phyloP scores from a whole-genome alignment of 176 grass and related monocot genomes.

The Tillandsia leiboldiana region DNA sequence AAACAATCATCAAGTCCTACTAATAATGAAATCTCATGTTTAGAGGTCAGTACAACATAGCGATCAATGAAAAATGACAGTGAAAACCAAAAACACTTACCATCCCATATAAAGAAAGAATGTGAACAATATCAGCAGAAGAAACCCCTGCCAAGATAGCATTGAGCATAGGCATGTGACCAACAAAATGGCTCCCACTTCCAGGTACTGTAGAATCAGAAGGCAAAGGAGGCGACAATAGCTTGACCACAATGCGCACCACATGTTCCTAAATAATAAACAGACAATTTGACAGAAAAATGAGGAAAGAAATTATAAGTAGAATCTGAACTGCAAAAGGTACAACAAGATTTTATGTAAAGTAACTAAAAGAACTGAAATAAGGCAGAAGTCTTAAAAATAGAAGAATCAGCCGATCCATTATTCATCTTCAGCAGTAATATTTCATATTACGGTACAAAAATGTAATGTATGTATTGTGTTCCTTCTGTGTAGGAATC shows the following conservation, averaged over 20 bases:
- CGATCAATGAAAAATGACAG: no score
- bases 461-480: no score
- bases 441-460: no score
- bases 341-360: not conserved
- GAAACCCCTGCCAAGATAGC: slow-evolving; percentile 69
- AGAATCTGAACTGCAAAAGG: not conserved
- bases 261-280: slow-evolving; percentile 73
- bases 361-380: not conserved
- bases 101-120: slow-evolving; percentile 92
- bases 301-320: not conserved
- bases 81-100: slow-evolving; percentile 26
- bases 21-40: no score
- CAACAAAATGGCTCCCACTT: slow-evolving; percentile 52
- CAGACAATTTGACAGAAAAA: slow-evolving; percentile 16
- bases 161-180: slow-evolving; percentile 67
- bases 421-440: no score
- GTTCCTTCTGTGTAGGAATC: not conserved
- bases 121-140: slow-evolving; percentile 67
- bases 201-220: slow-evolving; percentile 61
- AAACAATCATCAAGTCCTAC: no score
- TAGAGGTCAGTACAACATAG: no score
- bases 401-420: not conserved
- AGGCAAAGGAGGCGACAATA: slow-evolving; percentile 59
- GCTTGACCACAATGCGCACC: slow-evolving; percentile 54
- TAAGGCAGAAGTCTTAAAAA: not conserved